Evolutionary conservation across 192 early-diverging fungal genomes (phyloP), one percentile per base, ranked within the genome.

Genomic region (Kappamyces sp.): DNA sequence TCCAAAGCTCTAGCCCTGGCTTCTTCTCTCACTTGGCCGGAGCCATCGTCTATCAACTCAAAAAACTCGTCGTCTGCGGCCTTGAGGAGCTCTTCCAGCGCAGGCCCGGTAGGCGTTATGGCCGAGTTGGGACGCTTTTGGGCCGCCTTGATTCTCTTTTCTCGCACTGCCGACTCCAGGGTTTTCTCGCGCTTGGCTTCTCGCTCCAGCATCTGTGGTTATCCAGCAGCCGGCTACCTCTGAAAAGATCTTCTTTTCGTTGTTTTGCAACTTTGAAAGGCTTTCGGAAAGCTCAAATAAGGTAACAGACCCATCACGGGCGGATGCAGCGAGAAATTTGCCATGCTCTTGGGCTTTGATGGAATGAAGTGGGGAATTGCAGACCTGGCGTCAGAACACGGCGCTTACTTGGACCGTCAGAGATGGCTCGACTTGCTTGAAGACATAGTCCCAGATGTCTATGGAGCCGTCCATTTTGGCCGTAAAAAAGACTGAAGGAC

Each of bases 141-240:
- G 4, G 66, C 64, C 6, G 78, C 77, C 55, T 83, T 83, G 41
- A 83, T 64, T 35, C 81, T 54, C 67, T 79, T 82, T 59, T 83
- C 81, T 31, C 79, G 47, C 4, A 74, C 76, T 11, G 73, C 45
- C 9, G 66, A 49, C 63, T 83, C 81, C 30, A 83, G 65, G 4
- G 79, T 81, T 54, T 83, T 83, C 65, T 83, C 81, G 14, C 81
- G 60, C 60, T 83, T 83, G 34, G 69, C 69, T 60, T 83, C 81
- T 35, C 81, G 57, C 60, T 83, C 81, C 32, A 83, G 66, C 81
- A 83, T 83, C 76, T 82, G 37, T 4, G 32, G 49, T 40, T 11
- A 39, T 32, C 22, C 5, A 3, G 35, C 8, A 34, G 41, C 57
- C 22, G 22, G 22, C 41, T 59, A 81, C 79, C 62, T 80, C 69